Base-by-base conservation (phyloP, 2,329 filamentous ascomycete genomes). In the Chaetomiaceae sp. region DNA sequence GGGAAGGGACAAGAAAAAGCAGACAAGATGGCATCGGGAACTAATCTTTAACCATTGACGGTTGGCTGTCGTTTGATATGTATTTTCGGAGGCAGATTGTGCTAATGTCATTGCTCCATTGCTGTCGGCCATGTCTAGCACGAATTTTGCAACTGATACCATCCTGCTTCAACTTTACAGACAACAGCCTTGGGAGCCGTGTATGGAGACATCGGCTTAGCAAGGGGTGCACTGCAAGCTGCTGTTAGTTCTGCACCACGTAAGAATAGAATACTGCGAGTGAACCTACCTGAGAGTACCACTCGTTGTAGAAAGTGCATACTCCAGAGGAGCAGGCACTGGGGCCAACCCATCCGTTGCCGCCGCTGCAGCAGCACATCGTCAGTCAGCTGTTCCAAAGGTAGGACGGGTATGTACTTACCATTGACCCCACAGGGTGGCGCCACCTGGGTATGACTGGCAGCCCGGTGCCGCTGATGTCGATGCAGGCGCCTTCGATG, bases 261-360 rank as follows among this genome's bases (percentile, higher is more conserved):
- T n/a, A n/a, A n/a, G n/a, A n/a, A n/a, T n/a, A n/a, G n/a, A n/a
- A n/a, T n/a, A n/a, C n/a, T n/a, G n/a, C n/a, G n/a, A n/a, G n/a
- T n/a, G 31, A 23, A 39, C 34, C 27, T 45, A 54, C 53, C 49
- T 55, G 53, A 21, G 44, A 23, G 14, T 54, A 57, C 12, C 44
- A 54, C 5, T 42, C 35, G n/a, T 55, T 57, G 42, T 53, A 51
- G 2, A 37, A 33, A 6, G 48, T 48, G 48, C 55, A 57, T 12
- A 9, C 35, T 8, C 55, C 55, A 5, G 33, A 34, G 5, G 38
- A 35, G 23, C 53, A 57, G 20, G 14, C 19, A 9, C 41, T 42
- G 16, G 45, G 39, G 5, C 55, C 55, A 17, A 9, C 21, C 19
- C 45, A 57, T 13, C 53, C 50, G 3, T 10, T 39, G 5, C 55